A percentile compares a stretch with the other conserved stretches of the same genome.
phyloP scores from a whole-genome alignment of 768 basidiomycete genomes.

The Chalciporus sphaerocephalus region DNA sequence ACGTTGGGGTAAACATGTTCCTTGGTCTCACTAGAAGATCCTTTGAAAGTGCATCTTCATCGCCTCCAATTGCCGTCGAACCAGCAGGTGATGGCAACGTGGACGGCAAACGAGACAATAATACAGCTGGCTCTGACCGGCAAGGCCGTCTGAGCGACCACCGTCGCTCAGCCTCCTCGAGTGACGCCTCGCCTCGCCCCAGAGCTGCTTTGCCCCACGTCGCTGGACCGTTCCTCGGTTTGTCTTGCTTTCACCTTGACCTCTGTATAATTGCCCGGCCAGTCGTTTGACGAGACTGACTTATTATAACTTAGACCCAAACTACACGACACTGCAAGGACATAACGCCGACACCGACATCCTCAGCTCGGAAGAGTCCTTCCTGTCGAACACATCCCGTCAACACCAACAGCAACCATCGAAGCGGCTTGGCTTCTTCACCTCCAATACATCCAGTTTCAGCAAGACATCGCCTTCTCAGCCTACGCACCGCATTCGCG shows the following conservation, averaged over 20 bases:
- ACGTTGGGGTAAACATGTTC: conserved; percentile 19
- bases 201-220: conserved; percentile 27
- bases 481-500: conserved; percentile 23
- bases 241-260: conserved; percentile 13
- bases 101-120: conserved; percentile 5
- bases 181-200: conserved; percentile 48
- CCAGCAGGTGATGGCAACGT: conserved; percentile 7
- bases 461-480: conserved; percentile 27
- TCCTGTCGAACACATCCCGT: conserved; percentile 8
- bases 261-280: conserved; percentile 3
- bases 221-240: conserved; percentile 16
- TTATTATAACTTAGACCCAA: conserved; percentile 16
- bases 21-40: conserved; percentile 21
- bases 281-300: conserved; percentile 2
- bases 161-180: conserved; percentile 38
- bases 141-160: conserved; percentile 18
- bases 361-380: conserved; percentile 12
- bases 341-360: conserved; percentile 11
- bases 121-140: conserved; percentile 5
- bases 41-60: conserved; percentile 20
- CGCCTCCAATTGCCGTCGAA: conserved; percentile 5
- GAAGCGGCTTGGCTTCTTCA: conserved; percentile 27
- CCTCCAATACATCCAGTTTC: conserved; percentile 38
- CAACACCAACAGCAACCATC: conserved; percentile 35
- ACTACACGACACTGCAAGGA: conserved; percentile 2